Percentiles rank a stretch among this genome's conserved stretches.
phyloP scores from a whole-genome alignment of 441 rosid genomes.

The Lepidium campestre region DNA sequence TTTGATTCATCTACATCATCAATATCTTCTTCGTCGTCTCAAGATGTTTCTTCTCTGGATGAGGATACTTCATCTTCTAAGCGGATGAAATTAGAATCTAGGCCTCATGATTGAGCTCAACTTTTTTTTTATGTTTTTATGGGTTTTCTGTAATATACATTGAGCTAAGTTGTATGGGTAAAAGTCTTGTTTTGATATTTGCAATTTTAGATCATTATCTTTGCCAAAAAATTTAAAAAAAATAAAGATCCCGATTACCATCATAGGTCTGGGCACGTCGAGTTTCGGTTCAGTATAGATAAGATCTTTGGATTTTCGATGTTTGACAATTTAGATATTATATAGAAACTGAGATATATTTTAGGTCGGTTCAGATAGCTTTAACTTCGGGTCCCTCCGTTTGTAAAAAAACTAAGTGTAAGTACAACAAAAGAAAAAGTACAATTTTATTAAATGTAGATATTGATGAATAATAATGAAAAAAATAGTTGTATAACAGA shows the following conservation, averaged over 20 bases:
- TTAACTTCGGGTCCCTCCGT: too few relatives aligned
- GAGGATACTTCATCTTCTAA: constrained; percentile 19
- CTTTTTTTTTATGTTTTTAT: not conserved
- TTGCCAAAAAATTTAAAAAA: too few relatives aligned
- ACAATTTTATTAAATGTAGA: not conserved
- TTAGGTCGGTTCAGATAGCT: too few relatives aligned
- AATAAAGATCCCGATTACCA: not conserved
- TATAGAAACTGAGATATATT: too few relatives aligned
- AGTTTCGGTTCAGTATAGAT: too few relatives aligned
- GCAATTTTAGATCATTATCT: not conserved
- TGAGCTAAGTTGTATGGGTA: not conserved
- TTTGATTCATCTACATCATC: constrained; percentile 13
- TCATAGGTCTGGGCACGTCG: too few relatives aligned
- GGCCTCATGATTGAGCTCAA: not conserved
- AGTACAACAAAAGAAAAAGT: too few relatives aligned
- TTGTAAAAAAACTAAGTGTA: too few relatives aligned
- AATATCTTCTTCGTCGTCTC: not conserved
- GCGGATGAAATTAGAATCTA: not conserved
- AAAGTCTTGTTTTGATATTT: not conserved
- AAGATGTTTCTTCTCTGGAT: not conserved
- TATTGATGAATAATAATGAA: not conserved
- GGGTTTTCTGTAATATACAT: not conserved
- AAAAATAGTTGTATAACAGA: not conserved
- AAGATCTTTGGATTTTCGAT: too few relatives aligned
- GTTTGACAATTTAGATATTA: too few relatives aligned